phyloP scores from a whole-genome alignment of 2,329 filamentous ascomycete species.

The Calonectria montana region DNA sequence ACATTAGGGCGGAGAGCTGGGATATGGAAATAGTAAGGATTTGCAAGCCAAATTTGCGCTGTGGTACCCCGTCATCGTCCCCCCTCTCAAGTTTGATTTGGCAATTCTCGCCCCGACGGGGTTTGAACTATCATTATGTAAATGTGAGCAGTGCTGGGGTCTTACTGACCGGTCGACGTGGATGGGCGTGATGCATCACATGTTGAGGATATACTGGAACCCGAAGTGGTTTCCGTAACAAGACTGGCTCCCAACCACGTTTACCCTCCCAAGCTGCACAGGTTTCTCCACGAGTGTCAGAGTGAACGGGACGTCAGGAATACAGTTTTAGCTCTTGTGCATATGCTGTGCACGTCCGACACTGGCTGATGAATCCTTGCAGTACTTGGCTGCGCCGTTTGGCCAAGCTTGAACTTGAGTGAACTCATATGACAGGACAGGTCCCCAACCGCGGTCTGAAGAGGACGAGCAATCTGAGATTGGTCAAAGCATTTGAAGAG shows the following conservation, averaged over 20 bases:
- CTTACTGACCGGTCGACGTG: conserved; percentile 10
- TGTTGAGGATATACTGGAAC: conserved; percentile 16
- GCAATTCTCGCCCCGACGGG: conserved; percentile 17
- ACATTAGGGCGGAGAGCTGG: conserved; percentile 23
- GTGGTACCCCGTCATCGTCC: conserved; percentile 13
- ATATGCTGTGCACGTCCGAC: conserved; percentile 11
- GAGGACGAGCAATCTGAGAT: not conserved
- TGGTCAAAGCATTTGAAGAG: conserved; percentile 23
- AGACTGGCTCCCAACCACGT: conserved; percentile 8
- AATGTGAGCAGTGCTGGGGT: conserved; percentile 18
- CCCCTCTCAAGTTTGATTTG: conserved; percentile 7
- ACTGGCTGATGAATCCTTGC: conserved; percentile 9
- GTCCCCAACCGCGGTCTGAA: conserved; percentile 6
- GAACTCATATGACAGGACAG: conserved; percentile 6
- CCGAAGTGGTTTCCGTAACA: conserved; percentile 15
- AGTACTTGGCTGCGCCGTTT: conserved; percentile 4
- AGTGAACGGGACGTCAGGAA: conserved; percentile 13
- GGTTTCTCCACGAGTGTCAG: conserved; percentile 19
- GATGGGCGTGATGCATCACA: conserved; percentile 27
- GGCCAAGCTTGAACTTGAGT: conserved; percentile 17
- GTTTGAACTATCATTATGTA: conserved; percentile 6
- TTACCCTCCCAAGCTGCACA: conserved; percentile 6
- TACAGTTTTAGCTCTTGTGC: conserved; percentile 19
- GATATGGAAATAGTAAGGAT: conserved; percentile 34
- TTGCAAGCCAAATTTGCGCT: conserved; percentile 32